Conservation (phyloP, 352 stramenopile genomes). For the Phytophthora parvispora region DNA sequence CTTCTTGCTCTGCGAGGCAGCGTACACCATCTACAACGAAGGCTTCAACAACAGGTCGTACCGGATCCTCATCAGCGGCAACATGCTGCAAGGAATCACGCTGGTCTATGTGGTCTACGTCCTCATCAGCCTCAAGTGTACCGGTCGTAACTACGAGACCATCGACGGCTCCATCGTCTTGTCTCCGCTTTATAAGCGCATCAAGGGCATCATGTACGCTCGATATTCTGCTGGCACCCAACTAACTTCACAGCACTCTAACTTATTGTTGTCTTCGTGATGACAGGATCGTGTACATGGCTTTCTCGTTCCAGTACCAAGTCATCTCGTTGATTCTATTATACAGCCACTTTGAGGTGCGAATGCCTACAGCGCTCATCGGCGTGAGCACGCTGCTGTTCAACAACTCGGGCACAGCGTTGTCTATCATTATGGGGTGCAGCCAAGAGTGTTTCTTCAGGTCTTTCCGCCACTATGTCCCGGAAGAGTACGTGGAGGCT, state of each 20-base stretch:
- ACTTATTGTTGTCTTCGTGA: background rate
- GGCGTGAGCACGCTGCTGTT: constrained; percentile 56
- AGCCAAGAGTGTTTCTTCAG: constrained; percentile 59
- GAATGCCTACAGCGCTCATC: constrained; percentile 41
- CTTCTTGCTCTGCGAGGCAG: constrained; percentile 47
- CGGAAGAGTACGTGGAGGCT: constrained; percentile 53
- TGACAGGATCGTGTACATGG: constrained; percentile 51
- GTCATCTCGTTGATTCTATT: constrained; percentile 56
- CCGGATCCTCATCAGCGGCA: constrained; percentile 50
- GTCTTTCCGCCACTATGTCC: constrained; percentile 46
- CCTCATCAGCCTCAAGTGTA: constrained; percentile 53
- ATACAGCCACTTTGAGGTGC: constrained; percentile 41
- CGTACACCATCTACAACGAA: constrained; percentile 50
- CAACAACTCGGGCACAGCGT: constrained; percentile 50
- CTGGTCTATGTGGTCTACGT: constrained; percentile 51
- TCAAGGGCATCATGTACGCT: constrained; percentile 71
- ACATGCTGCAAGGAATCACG: constrained; percentile 52
- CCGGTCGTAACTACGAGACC: constrained; percentile 61
- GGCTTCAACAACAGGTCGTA: constrained; percentile 47
- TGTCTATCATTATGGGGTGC: constrained; percentile 59
- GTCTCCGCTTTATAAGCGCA: constrained; percentile 66
- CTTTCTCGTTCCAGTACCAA: constrained; percentile 61
- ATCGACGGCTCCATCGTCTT: constrained; percentile 51
- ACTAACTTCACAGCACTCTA: background rate
- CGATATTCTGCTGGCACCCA: background rate